These are phyloP conservation scores for Pyrenula massariospora DNA, from an alignment of 495 filamentous ascomycete species.

Conservation along the genomic window DNA sequence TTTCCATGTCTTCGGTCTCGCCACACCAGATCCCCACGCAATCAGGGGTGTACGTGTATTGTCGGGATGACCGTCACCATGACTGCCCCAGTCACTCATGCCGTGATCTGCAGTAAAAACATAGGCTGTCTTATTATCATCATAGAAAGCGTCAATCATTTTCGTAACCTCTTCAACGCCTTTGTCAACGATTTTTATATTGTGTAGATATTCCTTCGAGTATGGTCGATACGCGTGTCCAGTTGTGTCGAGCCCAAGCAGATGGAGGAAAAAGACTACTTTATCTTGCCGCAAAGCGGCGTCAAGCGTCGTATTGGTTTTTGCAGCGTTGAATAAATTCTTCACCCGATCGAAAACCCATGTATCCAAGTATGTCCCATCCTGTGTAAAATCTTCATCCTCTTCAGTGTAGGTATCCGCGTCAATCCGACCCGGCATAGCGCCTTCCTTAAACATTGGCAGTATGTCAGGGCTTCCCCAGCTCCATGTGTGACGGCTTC, in stretches of 20 bases:
- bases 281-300: slow-evolving; percentile 69
- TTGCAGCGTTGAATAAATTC: slow-evolving; percentile 69
- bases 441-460: slow-evolving; percentile 92
- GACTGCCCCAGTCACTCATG: slow-evolving; percentile 97
- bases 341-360: slow-evolving; percentile 97
- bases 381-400: slow-evolving; percentile 77
- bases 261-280: slow-evolving; percentile 90
- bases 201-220: slow-evolving; percentile 87
- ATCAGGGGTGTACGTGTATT: slow-evolving; percentile 94
- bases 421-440: slow-evolving; percentile 76
- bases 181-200: slow-evolving; percentile 87
- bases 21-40: slow-evolving; percentile 88
- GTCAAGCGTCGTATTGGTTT: slow-evolving; percentile 63
- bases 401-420: slow-evolving; percentile 74
- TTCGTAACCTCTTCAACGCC: slow-evolving; percentile 74
- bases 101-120: slow-evolving; percentile 98
- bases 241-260: slow-evolving; percentile 90
- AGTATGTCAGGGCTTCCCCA: slow-evolving; percentile 98
- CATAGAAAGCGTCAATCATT: slow-evolving; percentile 80
- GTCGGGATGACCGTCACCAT: slow-evolving; percentile 95
- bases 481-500: slow-evolving; percentile 92
- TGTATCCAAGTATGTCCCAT: slow-evolving; percentile 69
- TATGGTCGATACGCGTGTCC: slow-evolving; percentile 86
- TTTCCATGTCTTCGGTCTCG: slow-evolving; percentile 49
- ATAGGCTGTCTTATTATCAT: slow-evolving; percentile 84